A percentile compares a stretch with the other conserved stretches of the same genome.
These are phyloP conservation scores for Amphicarpaea edgeworthii DNA, from an alignment of 306 rosid genomes.

Conservation along the genomic window DNA sequence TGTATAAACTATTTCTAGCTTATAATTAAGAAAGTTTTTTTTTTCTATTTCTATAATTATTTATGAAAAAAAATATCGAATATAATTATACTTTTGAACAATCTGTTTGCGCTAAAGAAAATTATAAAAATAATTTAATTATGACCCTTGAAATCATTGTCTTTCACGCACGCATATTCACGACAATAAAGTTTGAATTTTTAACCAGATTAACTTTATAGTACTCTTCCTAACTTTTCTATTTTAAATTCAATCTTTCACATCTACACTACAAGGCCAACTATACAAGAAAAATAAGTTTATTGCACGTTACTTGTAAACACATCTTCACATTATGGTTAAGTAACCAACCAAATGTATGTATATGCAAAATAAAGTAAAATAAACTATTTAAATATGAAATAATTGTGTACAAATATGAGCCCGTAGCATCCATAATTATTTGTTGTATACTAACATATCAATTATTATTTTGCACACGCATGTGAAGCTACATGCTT, in stretches of 20 bases:
- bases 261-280: neutral
- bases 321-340: neutral
- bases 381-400: neutral
- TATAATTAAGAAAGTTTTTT: no score
- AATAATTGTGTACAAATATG: neutral
- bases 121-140: neutral
- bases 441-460: neutral
- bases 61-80: no score
- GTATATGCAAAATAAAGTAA: neutral
- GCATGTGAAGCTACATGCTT: constrained; percentile 15
- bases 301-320: neutral
- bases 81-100: neutral
- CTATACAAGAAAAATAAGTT: neutral
- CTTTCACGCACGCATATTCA: neutral
- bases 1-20: no score
- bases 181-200: neutral
- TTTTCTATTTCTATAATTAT: no score
- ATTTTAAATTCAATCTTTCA: neutral
- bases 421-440: neutral
- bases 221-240: neutral
- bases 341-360: neutral
- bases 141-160: neutral
- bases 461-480: neutral
- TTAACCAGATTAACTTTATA: constrained; percentile 1
- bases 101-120: neutral